These are phyloP conservation scores for Antrodiella citrinella DNA, from an alignment of 768 basidiomycete genomes.

Conservation along the genomic window DNA sequence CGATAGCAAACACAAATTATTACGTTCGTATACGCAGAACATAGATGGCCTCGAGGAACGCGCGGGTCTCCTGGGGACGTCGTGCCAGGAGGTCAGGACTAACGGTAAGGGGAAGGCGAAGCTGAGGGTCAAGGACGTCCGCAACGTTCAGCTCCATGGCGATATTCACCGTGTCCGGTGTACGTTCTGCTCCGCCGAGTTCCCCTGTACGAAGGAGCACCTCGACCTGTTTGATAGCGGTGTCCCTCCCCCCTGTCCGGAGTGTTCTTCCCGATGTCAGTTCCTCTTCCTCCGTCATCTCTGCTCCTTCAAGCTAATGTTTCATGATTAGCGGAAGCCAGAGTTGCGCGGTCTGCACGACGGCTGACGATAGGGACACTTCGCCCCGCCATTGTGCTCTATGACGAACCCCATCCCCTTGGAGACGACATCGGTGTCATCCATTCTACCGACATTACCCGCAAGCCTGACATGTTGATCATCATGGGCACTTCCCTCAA, in stretches of 20 bases:
- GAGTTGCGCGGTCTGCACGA: slow-evolving; percentile 77
- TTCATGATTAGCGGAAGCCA: slow-evolving; percentile 49
- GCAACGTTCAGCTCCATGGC: slow-evolving; percentile 91
- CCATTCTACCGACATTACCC: slow-evolving; percentile 64
- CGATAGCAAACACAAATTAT: slow-evolving; percentile 73
- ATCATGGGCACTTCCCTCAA: slow-evolving; percentile 98
- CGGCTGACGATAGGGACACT: slow-evolving; percentile 75
- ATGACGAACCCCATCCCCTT: slow-evolving; percentile 88
- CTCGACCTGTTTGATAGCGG: slow-evolving; percentile 61
- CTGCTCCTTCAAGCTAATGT: neutral
- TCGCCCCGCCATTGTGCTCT: slow-evolving; percentile 89
- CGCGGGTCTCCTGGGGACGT: slow-evolving; percentile 59
- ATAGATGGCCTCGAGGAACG: slow-evolving; percentile 90
- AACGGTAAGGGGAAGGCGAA: slow-evolving; percentile 64
- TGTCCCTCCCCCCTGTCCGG: slow-evolving; percentile 75
- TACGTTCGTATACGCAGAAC: slow-evolving; percentile 95
- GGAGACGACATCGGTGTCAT: slow-evolving; percentile 88
- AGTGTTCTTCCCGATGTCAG: slow-evolving; percentile 78
- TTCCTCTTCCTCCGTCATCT: slow-evolving; percentile 10
- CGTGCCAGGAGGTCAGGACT: slow-evolving; percentile 41
- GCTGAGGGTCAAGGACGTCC: slow-evolving; percentile 61
- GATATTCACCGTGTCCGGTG: slow-evolving; percentile 91
- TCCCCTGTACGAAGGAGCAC: slow-evolving; percentile 58
- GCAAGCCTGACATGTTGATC: slow-evolving; percentile 86
- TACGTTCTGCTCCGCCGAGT: slow-evolving; percentile 73